Percentiles rank a stretch among this genome's conserved stretches.
Evolutionary conservation across 768 basidiomycete species (phyloP).

Genomic region (Pisolithus tinctorius): DNA sequence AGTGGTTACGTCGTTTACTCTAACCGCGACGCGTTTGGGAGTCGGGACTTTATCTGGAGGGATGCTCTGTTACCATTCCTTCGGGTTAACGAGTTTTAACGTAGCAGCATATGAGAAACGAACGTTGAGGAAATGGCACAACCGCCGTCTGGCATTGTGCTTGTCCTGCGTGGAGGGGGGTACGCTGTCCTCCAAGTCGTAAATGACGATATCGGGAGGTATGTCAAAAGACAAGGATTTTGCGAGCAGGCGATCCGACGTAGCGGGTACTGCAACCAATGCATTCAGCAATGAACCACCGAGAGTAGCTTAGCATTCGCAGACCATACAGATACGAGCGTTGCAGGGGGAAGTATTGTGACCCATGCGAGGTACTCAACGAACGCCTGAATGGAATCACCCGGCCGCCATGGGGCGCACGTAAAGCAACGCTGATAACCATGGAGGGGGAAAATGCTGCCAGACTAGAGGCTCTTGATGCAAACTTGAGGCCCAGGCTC

Average conservation of each 20-base stretch:
- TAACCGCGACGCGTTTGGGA: slow-evolving; percentile 53
- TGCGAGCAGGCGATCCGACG: slow-evolving; percentile 73
- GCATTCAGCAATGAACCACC: not conserved
- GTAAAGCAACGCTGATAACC: not conserved
- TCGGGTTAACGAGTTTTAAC: slow-evolving; percentile 6
- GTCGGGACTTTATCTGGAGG: slow-evolving; percentile 32
- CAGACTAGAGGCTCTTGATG: too few relatives aligned
- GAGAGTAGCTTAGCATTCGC: not conserved
- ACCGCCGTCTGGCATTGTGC: slow-evolving; percentile 46
- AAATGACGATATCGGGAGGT: slow-evolving; percentile 70
- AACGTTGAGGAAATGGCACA: slow-evolving; percentile 53
- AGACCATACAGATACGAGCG: slow-evolving; percentile 61
- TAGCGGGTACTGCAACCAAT: slow-evolving; percentile 56
- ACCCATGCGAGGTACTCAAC: not conserved
- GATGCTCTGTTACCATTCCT: slow-evolving; percentile 17
- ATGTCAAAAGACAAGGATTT: slow-evolving; percentile 52
- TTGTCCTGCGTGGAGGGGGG: slow-evolving; percentile 55
- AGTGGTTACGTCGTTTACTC: slow-evolving; percentile 62
- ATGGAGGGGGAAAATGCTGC: too few relatives aligned
- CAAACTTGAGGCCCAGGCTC: too few relatives aligned
- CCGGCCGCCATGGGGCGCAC: not conserved
- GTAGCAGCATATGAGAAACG: slow-evolving; percentile 13
- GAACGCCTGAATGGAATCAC: not conserved
- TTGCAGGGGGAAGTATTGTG: slow-evolving; percentile 20
- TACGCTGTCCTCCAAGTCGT: slow-evolving; percentile 87